Evolutionary conservation across 306 rosid genomes (phyloP).

Genomic region (Ormosia emarginata): DNA sequence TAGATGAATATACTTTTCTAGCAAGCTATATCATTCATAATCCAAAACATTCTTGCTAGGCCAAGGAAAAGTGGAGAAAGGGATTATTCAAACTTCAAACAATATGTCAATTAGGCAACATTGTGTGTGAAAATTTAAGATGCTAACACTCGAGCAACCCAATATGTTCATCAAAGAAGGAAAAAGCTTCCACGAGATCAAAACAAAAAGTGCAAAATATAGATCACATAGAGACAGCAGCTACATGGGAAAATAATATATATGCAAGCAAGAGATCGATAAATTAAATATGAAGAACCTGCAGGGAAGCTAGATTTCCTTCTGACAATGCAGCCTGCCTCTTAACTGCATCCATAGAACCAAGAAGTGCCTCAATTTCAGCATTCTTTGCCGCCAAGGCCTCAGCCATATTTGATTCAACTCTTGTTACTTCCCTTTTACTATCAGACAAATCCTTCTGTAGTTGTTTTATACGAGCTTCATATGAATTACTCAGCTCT

Average conservation of each 20-base stretch:
- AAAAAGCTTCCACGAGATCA: constrained; percentile 1
- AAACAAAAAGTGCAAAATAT: not conserved
- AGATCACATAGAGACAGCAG: constrained; percentile 12
- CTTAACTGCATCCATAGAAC: constrained; percentile 78
- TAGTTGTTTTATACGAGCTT: constrained; percentile 77
- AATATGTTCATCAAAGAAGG: constrained; percentile 6
- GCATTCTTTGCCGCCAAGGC: constrained; percentile 92
- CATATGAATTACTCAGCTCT: constrained; percentile 86
- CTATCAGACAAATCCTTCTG: constrained; percentile 70
- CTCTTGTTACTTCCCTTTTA: constrained; percentile 73
- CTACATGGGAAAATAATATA: not conserved
- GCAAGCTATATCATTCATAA: constrained; percentile 13
- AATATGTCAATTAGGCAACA: not conserved
- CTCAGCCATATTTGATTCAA: constrained; percentile 82
- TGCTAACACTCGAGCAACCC: constrained; percentile 3
- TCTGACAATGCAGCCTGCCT: constrained; percentile 85
- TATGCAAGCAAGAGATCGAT: not conserved
- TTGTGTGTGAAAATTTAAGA: not conserved
- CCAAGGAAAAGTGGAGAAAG: not conserved
- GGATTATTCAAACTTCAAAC: constrained; percentile 8
- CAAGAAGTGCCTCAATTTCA: constrained; percentile 81
- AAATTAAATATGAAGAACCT: constrained; percentile 49
- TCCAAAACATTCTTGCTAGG: not conserved
- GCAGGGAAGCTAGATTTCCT: constrained; percentile 87
- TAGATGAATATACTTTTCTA: not conserved